These are phyloP conservation scores for Soucietia sequanensis DNA, from an alignment of 805 yeast genomes.

Conservation along the genomic window DNA sequence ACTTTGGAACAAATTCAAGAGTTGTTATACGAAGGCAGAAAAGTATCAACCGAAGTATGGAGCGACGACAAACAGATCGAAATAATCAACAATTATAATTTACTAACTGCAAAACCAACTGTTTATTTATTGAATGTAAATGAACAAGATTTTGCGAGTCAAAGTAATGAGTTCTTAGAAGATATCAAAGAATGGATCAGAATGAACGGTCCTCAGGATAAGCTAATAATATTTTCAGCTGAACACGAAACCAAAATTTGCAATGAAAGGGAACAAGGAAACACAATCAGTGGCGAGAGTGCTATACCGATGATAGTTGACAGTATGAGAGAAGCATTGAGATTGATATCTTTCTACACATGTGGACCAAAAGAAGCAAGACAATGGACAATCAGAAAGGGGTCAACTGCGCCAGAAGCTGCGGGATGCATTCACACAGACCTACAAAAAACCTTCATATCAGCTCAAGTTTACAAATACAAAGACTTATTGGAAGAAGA, in stretches of 20 bases:
- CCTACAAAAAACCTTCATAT: slow-evolving; percentile 74
- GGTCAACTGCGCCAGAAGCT: slow-evolving; percentile 81
- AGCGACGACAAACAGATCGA: slow-evolving; percentile 57
- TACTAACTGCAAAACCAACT: slow-evolving; percentile 88
- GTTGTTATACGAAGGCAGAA: slow-evolving; percentile 47
- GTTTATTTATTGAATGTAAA: slow-evolving; percentile 73
- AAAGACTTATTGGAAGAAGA: slow-evolving; percentile 44
- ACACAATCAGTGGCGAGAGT: slow-evolving; percentile 37
- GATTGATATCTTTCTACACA: slow-evolving; percentile 80
- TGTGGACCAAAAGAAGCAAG: slow-evolving; percentile 83
- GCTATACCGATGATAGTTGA: slow-evolving; percentile 63
- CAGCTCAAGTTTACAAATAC: slow-evolving; percentile 71
- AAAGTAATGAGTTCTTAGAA: slow-evolving; percentile 49
- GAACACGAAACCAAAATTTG: slow-evolving; percentile 42
- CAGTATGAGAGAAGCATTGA: slow-evolving; percentile 64
- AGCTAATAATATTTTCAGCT: slow-evolving; percentile 42
- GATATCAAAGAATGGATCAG: slow-evolving; percentile 65
- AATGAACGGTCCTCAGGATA: slow-evolving; percentile 59
- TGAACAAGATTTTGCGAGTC: slow-evolving; percentile 60
- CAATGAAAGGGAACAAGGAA: slow-evolving; percentile 23
- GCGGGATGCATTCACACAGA: slow-evolving; percentile 91
- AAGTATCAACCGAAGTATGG: slow-evolving; percentile 64
- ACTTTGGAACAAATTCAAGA: slow-evolving; percentile 33
- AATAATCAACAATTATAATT: slow-evolving; percentile 65
- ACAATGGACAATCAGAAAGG: slow-evolving; percentile 83